Evolutionary conservation across 768 basidiomycete species (phyloP).

Genomic region (Psilocybe cubensis): DNA sequence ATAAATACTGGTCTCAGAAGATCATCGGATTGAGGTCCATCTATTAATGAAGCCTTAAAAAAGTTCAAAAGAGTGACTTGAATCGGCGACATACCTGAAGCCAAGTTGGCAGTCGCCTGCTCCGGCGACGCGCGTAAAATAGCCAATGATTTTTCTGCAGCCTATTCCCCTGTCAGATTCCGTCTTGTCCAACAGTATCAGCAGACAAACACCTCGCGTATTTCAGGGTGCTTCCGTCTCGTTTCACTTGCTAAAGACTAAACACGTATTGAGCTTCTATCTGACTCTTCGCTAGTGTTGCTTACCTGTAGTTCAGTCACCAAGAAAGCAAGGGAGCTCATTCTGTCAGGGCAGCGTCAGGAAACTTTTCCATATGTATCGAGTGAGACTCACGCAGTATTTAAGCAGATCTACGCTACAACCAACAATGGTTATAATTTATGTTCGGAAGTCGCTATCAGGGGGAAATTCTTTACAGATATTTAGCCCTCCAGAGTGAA

Average conservation of each 20-base stretch:
- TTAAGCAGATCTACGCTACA: no score
- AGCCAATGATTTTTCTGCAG: slow-evolving; percentile 85
- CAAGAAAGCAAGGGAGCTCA: slow-evolving; percentile 73
- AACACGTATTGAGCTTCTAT: neutral
- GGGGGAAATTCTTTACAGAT: no score
- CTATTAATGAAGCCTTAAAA: slow-evolving; percentile 34
- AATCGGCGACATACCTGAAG: slow-evolving; percentile 61
- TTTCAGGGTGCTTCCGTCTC: slow-evolving; percentile 87
- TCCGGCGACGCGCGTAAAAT: slow-evolving; percentile 84
- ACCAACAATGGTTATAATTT: no score
- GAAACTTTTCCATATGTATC: no score
- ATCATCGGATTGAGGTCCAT: slow-evolving; percentile 80
- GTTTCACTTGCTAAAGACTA: slow-evolving; percentile 90
- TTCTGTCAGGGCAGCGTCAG: no score
- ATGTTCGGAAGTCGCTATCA: no score
- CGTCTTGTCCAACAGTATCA: slow-evolving; percentile 1
- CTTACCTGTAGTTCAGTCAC: slow-evolving; percentile 70
- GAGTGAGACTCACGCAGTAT: no score
- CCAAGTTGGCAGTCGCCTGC: slow-evolving; percentile 69
- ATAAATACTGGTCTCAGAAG: slow-evolving; percentile 89
- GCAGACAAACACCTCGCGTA: slow-evolving; percentile 74
- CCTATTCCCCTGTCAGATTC: slow-evolving; percentile 45
- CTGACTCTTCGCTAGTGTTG: neutral
- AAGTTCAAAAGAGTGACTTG: slow-evolving; percentile 2
- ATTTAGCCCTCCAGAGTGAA: no score